Base-by-base conservation (phyloP, 805 yeast species). In the Candida endomychidarum region DNA sequence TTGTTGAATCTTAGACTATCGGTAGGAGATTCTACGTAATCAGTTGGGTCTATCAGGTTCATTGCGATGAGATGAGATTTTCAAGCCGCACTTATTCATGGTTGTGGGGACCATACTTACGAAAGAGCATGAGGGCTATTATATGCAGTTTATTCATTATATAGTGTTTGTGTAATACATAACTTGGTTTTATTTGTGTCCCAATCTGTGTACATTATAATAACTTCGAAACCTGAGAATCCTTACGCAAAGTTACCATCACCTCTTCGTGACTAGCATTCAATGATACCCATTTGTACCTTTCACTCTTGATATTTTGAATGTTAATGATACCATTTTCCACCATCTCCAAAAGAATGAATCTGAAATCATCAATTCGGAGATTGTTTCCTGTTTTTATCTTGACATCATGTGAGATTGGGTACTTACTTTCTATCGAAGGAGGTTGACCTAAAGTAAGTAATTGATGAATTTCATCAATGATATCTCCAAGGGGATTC, bases 281-380 rank as follows among this genome's bases (percentile, higher is more conserved):
- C 43, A 93, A 64, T 38, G 84, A 75, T 0, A 91, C 63, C 41
- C 80, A 60, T 17, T 81, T 72, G 40, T 77, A 64, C 37, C 96
- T 70, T 52, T 86, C 95, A 19, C 88, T 81, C 35, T 74, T 75
- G 42, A 77, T 65, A 34, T 76, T 76, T 54, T 86, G 95, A 51
- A 79, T 83, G 3, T 79, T 65, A 2, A 93, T 46, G 5, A 91
- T 65, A 0, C 97, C 98, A 31, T 81, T 79, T 41, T 89, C 96
- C 10, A 78, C 77, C 40, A 91, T 65, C 51, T 88, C 95, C 34
- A 72, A 70, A 6, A 89, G 52, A 1, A 86, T 71, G 38, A 67
- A 77, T 25, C 75, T 74, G 49, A 86, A 75, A 4, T 86, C 81
- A 18, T 70, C 67, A 19, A 84, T 67, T 41, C 91, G 67, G 1